Percentiles rank a stretch among this genome's conserved stretches.
Conservation (phyloP, 805 yeast species). For the Yamadazyma phyllophila region DNA sequence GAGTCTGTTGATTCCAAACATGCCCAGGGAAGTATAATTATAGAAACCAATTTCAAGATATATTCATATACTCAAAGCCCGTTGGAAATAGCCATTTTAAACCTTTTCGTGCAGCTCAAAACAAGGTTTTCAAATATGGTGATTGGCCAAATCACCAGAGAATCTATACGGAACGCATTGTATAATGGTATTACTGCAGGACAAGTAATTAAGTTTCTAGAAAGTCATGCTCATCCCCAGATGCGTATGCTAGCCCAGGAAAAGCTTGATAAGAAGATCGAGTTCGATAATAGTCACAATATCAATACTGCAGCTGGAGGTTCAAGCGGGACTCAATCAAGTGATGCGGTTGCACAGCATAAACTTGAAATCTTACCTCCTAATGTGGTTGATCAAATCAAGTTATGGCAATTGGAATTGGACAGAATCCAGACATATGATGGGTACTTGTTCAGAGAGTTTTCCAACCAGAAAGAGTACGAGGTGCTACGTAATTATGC, state of each 20-base stretch:
- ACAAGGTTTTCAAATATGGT: slow-evolving; percentile 90
- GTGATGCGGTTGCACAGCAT: slow-evolving; percentile 40
- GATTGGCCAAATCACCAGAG: slow-evolving; percentile 89
- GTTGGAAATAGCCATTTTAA: slow-evolving; percentile 87
- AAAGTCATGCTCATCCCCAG: slow-evolving; percentile 92
- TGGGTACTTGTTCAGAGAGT: slow-evolving; percentile 87
- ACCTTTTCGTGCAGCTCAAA: slow-evolving; percentile 80
- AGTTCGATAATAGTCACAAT: slow-evolving; percentile 53
- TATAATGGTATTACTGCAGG: slow-evolving; percentile 91
- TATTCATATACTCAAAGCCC: slow-evolving; percentile 95
- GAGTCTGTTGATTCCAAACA: slow-evolving; percentile 39
- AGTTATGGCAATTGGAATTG: slow-evolving; percentile 92
- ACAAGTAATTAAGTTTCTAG: slow-evolving; percentile 85
- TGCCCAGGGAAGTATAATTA: slow-evolving; percentile 66
- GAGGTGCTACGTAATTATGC: slow-evolving; percentile 74
- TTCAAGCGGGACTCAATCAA: slow-evolving; percentile 20
- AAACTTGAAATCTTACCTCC: slow-evolving; percentile 76
- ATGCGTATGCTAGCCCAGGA: slow-evolving; percentile 77
- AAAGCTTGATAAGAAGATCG: slow-evolving; percentile 61
- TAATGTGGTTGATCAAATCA: slow-evolving; percentile 94
- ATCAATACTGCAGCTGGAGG: slow-evolving; percentile 38
- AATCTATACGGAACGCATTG: slow-evolving; percentile 81
- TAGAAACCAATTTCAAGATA: slow-evolving; percentile 91
- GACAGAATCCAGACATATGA: slow-evolving; percentile 86
- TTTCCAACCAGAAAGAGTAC: slow-evolving; percentile 73